Evolutionary conservation across 1,284 basidiomycete species (phyloP).

Genomic region (Tilletiaria anomala): DNA sequence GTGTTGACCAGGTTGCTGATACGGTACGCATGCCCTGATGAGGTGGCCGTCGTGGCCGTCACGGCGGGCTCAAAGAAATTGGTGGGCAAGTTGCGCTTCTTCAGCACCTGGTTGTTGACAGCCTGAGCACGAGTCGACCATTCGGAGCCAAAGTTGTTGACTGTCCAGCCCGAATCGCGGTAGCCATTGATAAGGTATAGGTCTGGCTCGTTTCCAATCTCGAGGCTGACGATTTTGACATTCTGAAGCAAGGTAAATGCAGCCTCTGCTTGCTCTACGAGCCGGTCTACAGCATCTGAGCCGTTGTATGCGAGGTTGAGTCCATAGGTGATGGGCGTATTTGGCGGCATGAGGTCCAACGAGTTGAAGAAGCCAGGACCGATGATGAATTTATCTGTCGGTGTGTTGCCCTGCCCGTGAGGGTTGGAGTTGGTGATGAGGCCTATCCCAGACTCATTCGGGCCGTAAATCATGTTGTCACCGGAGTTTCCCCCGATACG

Average conservation of each 20-base stretch:
- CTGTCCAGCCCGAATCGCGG: constrained; percentile 9
- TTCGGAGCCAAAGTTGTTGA: constrained; percentile 13
- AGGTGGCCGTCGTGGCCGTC: constrained; percentile 26
- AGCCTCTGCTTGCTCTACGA: constrained; percentile 11
- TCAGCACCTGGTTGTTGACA: constrained; percentile 14
- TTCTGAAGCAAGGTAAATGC: constrained; percentile 8
- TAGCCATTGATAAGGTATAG: constrained; percentile 17
- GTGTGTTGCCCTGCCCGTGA: no score
- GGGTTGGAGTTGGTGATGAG: no score
- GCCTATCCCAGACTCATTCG: no score
- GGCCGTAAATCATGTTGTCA: no score
- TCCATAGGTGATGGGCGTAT: constrained; percentile 25
- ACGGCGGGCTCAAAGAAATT: constrained; percentile 24
- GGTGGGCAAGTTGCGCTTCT: constrained; percentile 7
- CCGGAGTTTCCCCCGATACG: no score
- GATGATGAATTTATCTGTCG: no score
- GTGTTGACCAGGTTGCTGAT: constrained; percentile 20
- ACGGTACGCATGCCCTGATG: constrained; percentile 15
- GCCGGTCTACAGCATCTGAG: constrained; percentile 9
- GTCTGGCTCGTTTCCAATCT: constrained; percentile 29
- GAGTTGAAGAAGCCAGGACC: no score
- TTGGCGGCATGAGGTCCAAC: no score
- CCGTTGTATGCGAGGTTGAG: constrained; percentile 20
- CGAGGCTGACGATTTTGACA: constrained; percentile 14
- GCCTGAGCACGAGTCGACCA: constrained; percentile 12